Conservation (phyloP, 768 basidiomycete species). For the Calocybe gangraenosa region DNA sequence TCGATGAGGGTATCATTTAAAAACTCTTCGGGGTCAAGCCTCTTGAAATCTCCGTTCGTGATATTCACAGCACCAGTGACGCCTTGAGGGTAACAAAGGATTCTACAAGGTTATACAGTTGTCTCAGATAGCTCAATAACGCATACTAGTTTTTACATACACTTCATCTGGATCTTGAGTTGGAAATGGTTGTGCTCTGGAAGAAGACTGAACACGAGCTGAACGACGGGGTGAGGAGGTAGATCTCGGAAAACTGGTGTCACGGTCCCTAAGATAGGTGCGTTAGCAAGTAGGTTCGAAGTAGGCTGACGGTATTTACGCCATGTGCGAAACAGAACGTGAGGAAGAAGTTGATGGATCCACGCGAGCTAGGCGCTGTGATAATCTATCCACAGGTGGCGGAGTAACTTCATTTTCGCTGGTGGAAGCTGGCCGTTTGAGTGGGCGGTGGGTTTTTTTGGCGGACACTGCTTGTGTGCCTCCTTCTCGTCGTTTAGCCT, state of each 20-base stretch:
- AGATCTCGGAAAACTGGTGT: constrained; percentile 3
- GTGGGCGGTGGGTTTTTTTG: neutral
- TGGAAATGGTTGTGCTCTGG: constrained; percentile 18
- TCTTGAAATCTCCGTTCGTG: constrained; percentile 70
- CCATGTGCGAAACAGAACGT: constrained; percentile 7
- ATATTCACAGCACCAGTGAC: constrained; percentile 76
- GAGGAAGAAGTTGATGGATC: constrained; percentile 4
- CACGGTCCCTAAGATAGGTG: too few species aligned
- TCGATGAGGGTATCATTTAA: constrained; percentile 97
- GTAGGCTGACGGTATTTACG: neutral
- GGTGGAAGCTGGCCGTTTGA: constrained; percentile 7
- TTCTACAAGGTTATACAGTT: constrained; percentile 34
- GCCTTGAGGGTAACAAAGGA: constrained; percentile 70
- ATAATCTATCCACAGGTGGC: constrained; percentile 8
- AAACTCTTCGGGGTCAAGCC: constrained; percentile 77
- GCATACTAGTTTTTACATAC: constrained; percentile 31
- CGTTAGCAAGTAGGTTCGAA: neutral
- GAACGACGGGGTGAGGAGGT: constrained; percentile 28
- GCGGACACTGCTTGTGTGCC: neutral
- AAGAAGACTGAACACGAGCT: constrained; percentile 26
- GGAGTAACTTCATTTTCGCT: constrained; percentile 7
- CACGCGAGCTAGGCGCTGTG: neutral
- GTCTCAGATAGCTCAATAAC: neutral
- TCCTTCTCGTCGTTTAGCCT: neutral
- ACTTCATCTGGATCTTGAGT: constrained; percentile 57